Conservation (phyloP, 495 filamentous ascomycete species). For the Penicillium cosmopolitanum region DNA sequence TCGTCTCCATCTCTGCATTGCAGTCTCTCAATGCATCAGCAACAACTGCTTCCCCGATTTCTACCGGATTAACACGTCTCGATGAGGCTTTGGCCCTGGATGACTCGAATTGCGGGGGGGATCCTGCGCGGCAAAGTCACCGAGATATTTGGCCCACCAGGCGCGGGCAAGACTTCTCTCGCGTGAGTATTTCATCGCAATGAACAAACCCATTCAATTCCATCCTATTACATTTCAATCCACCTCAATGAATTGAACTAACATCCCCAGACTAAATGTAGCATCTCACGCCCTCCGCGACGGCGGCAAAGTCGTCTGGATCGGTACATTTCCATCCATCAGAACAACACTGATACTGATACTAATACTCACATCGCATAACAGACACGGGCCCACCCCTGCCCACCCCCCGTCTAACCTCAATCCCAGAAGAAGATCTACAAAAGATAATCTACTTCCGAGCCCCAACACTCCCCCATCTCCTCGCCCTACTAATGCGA, state of each 20-base stretch:
- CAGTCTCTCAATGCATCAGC: constrained; percentile 73
- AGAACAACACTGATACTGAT: not conserved
- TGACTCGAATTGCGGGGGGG: constrained; percentile 33
- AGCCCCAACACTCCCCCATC: constrained; percentile 66
- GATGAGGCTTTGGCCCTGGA: constrained; percentile 57
- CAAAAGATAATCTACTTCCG: constrained; percentile 51
- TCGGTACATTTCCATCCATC: constrained; percentile 61
- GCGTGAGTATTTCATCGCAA: constrained; percentile 56
- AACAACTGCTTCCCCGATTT: constrained; percentile 52
- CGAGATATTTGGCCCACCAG: constrained; percentile 88
- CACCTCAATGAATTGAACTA: not conserved
- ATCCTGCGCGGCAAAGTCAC: constrained; percentile 78
- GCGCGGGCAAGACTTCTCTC: constrained; percentile 83
- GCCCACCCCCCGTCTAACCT: constrained; percentile 40
- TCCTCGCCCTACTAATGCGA: constrained; percentile 71
- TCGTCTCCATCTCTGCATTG: constrained; percentile 87
- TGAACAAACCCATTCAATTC: not conserved
- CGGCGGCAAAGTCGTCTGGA: constrained; percentile 76
- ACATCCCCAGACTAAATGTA: constrained; percentile 64
- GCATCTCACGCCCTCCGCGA: constrained; percentile 64
- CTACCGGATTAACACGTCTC: constrained; percentile 67
- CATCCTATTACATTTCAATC: not conserved
- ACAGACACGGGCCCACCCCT: constrained; percentile 55
- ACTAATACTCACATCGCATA: constrained; percentile 4
- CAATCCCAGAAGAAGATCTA: constrained; percentile 29